Evolutionary conservation across 208 protist genomes (phyloP), one percentile per base, ranked within the genome.

Genomic region (Trichomonas gallinae): DNA sequence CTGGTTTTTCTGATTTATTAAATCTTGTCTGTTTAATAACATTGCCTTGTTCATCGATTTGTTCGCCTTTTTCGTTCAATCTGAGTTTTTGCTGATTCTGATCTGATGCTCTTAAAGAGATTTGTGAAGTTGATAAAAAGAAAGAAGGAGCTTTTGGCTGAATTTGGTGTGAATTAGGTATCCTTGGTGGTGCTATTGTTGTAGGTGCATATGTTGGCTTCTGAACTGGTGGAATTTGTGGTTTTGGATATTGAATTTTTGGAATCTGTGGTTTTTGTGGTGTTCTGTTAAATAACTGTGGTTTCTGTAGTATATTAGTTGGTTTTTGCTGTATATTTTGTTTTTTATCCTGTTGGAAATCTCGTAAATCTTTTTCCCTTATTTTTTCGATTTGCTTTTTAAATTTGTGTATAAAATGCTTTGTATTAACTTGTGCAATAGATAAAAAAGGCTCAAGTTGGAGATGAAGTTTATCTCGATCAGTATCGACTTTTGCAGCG

Each of bases 31-130:
- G 34, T 93, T 93, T 93, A 38, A 93, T 51, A 93, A 93, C 26
- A 93, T 93, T 48, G 0, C 87, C 87, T 93, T 93, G 21, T 93
- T 93, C 87, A 51, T 93, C 87, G 38, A 93, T 51, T 48, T 44
- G 23, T 36, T 93, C 13, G 6, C 87, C 87, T 93, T 93, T 26
- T 51, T 48, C 40, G 45, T 93, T 93, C 8, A 93, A 58, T 58
- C 0, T 38, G 34, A 93, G n/a, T 23, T 42, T 42, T 48, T 91
- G 26, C 1, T 49, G 4, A 48, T 51, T 93, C 51, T 93, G 87
- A 58, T 93, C 87, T 31, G 44, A 42, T 21, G 17, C 13, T 34
- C 87, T 38, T 34, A 93, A 44, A 38, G 87, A 93, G 13, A 93
- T 51, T 38, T 38, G 9, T 2, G 87, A 38, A 38, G 87, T 49